Percentiles rank a stretch among this genome's conserved stretches.
Conservation (phyloP, 2,329 filamentous ascomycete species). For the Phaeophleospora eucalypticola region DNA sequence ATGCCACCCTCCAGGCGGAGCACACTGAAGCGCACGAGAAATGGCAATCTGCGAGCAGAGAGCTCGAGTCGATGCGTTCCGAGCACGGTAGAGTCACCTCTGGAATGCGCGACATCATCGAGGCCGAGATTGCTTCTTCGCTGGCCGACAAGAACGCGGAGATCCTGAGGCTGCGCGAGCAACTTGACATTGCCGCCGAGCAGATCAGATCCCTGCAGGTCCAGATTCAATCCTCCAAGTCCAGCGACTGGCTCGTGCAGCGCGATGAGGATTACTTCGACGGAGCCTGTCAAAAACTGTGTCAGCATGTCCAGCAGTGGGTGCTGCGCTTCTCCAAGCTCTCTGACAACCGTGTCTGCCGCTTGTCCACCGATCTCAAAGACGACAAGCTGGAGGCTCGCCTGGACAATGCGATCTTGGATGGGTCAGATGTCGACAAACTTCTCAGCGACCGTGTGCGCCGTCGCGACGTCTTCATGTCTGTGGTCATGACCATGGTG, state of each 20-base stretch:
- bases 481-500: constrained; percentile 97
- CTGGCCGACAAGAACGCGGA: constrained; percentile 81
- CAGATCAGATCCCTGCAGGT: constrained; percentile 58
- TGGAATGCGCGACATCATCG: constrained; percentile 60
- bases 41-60: constrained; percentile 57
- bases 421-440: constrained; percentile 86
- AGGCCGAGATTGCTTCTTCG: constrained; percentile 58
- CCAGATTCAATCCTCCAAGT: constrained; percentile 54
- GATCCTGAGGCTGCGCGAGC: constrained; percentile 69
- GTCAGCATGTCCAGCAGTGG: constrained; percentile 95
- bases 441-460: constrained; percentile 84
- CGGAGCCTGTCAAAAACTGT: constrained; percentile 86
- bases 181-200: constrained; percentile 68
- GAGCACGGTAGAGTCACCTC: constrained; percentile 60
- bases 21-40: constrained; percentile 53
- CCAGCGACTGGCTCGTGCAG: constrained; percentile 71
- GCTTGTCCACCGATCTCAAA: constrained; percentile 75
- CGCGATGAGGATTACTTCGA: constrained; percentile 95
- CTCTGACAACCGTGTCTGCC: constrained; percentile 85
- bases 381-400: constrained; percentile 92
- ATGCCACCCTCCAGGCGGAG: constrained; percentile 63
- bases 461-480: constrained; percentile 95
- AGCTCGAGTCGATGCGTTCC: constrained; percentile 64
- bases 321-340: constrained; percentile 96
- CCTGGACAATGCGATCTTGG: constrained; percentile 88